These are phyloP conservation scores for Juncus effusus DNA, from an alignment of 176 grass and related monocot species.

Conservation along the genomic window DNA sequence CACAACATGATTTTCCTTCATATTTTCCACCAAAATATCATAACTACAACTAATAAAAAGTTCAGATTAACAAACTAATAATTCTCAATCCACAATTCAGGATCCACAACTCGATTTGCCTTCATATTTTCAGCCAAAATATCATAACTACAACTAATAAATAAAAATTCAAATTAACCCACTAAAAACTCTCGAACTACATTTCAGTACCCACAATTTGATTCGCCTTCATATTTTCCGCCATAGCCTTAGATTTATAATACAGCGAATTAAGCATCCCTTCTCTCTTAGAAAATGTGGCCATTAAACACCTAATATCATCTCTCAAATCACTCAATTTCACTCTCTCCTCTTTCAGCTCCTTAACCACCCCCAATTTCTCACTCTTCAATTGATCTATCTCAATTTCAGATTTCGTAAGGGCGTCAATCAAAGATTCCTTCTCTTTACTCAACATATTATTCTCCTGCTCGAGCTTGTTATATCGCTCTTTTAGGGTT, in stretches of 20 bases:
- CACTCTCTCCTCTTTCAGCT: constrained; percentile 67
- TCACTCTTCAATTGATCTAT: constrained; percentile 27
- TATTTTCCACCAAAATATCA: not conserved
- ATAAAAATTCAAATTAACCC: not conserved
- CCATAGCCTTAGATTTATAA: constrained; percentile 69
- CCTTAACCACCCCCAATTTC: constrained; percentile 41
- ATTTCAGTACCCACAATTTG: constrained; percentile 20
- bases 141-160: constrained; percentile 23
- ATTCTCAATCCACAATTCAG: constrained; percentile 17
- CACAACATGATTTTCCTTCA: no score
- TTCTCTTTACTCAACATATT: constrained; percentile 43
- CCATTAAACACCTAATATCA: constrained; percentile 56
- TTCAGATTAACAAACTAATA: not conserved
- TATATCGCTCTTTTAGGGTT: constrained; percentile 36
- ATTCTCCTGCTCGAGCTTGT: constrained; percentile 41
- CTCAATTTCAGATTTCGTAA: constrained; percentile 39
- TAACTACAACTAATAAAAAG: constrained; percentile 16
- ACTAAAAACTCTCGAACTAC: not conserved
- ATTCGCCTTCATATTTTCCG: constrained; percentile 52
- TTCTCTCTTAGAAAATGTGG: constrained; percentile 48
- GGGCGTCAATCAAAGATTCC: constrained; percentile 30
- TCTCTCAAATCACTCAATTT: constrained; percentile 55
- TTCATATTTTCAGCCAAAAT: not conserved
- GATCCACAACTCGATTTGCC: not conserved
- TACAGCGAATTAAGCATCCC: constrained; percentile 57